A percentile compares a stretch with the other conserved stretches of the same genome.
Evolutionary conservation across 2,329 filamentous ascomycete genomes (phyloP).

Genomic region (Trichoderma harzianum): DNA sequence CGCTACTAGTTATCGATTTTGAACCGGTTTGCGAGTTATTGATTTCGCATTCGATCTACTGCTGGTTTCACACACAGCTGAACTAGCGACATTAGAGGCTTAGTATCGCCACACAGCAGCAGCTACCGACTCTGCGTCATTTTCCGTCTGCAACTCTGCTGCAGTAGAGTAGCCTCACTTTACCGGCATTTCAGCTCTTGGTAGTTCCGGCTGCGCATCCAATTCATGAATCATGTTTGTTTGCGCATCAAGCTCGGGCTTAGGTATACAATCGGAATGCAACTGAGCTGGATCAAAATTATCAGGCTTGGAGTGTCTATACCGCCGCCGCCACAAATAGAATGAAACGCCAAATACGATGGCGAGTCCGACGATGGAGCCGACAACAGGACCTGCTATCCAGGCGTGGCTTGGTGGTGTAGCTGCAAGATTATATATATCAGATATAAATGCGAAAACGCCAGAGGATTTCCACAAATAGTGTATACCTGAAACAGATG

Average conservation of each 20-base stretch:
- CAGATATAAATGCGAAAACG: neutral
- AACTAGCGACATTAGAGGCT: too few species aligned
- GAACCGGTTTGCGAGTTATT: neutral
- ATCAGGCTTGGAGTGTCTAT: neutral
- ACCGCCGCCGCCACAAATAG: neutral
- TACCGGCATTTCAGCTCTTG: neutral
- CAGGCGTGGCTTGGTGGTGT: neutral
- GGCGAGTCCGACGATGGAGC: neutral
- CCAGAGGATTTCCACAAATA: neutral
- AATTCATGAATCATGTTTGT: neutral
- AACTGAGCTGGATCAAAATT: neutral
- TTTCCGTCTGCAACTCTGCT: too few species aligned
- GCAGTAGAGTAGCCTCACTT: neutral
- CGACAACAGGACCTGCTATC: neutral
- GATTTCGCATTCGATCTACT: neutral
- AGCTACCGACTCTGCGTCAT: neutral
- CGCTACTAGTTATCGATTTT: neutral
- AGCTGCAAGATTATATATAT: neutral
- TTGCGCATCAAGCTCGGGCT: neutral
- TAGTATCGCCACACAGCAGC: neutral
- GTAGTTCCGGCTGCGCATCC: neutral
- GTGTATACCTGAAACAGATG: neutral
- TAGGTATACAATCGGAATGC: neutral
- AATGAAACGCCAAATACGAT: neutral
- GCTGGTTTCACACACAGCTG: neutral